phyloP scores from a whole-genome alignment of 202 grass and related monocot genomes.

The Zizania palustris region DNA sequence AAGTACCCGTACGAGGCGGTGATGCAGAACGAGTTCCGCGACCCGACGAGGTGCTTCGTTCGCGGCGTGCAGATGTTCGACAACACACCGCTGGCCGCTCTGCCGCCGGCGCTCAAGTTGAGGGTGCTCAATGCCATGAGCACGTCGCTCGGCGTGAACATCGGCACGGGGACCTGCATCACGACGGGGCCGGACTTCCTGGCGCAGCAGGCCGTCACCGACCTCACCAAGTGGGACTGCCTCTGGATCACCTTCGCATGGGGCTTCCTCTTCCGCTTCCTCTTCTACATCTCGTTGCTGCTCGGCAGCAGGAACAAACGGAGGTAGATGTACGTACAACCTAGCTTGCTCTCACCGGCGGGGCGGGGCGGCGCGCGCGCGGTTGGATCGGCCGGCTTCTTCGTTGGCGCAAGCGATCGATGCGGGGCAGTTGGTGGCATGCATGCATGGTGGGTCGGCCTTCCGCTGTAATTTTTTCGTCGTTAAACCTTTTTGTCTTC shows the following conservation, averaged over 20 bases:
- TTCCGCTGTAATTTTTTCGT: neutral
- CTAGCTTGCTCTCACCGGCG: too few relatives aligned
- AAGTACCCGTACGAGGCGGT: slow-evolving; percentile 97
- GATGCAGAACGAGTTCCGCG: slow-evolving; percentile 94
- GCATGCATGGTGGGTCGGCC: neutral
- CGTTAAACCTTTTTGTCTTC: neutral
- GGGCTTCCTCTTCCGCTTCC: slow-evolving; percentile 82
- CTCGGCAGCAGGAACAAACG: slow-evolving; percentile 95
- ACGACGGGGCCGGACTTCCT: slow-evolving; percentile 74
- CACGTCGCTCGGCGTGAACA: slow-evolving; percentile 61
- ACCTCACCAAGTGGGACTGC: slow-evolving; percentile 95
- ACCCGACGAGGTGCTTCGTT: slow-evolving; percentile 67
- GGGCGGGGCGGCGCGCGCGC: too few relatives aligned
- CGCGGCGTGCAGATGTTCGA: slow-evolving; percentile 96
- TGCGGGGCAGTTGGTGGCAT: neutral
- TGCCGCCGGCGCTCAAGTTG: slow-evolving; percentile 64
- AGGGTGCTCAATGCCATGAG: slow-evolving; percentile 74
- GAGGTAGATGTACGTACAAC: slow-evolving; percentile 38
- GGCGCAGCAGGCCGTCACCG: slow-evolving; percentile 68
- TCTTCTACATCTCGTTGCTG: slow-evolving; percentile 83
- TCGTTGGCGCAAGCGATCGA: too few relatives aligned
- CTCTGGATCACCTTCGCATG: slow-evolving; percentile 85
- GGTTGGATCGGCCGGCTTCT: too few relatives aligned
- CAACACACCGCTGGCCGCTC: slow-evolving; percentile 69
- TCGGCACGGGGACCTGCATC: slow-evolving; percentile 71